Evolutionary conservation across 257 asterid genomes (phyloP).

Genomic region (Scutellaria minor): DNA sequence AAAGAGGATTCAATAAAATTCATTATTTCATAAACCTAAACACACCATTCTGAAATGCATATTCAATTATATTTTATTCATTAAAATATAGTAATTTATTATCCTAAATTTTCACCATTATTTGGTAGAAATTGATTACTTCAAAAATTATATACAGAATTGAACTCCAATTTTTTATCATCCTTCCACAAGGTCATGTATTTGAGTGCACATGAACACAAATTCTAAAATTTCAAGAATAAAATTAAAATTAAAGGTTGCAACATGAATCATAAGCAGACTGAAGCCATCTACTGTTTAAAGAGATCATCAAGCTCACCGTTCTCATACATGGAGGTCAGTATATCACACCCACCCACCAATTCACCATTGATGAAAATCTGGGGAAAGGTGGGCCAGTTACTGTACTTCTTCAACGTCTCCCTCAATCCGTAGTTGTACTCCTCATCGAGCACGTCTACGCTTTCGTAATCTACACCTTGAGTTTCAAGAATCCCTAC

Average conservation of each 20-base stretch:
- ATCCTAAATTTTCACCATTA: not conserved
- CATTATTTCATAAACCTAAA: no score
- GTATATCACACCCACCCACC: constrained; percentile 94
- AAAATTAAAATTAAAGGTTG: not conserved
- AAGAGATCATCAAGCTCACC: constrained; percentile 76
- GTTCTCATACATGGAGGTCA: constrained; percentile 87
- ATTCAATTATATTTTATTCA: no score
- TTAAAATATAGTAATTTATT: no score
- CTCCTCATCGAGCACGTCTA: constrained; percentile 92
- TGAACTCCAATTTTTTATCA: not conserved
- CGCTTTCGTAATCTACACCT: constrained; percentile 84
- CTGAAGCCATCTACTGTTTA: constrained; percentile 38
- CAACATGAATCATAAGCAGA: not conserved
- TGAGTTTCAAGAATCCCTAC: constrained; percentile 76
- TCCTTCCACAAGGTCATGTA: not conserved
- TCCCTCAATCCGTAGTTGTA: constrained; percentile 81
- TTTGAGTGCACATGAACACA: not conserved
- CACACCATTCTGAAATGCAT: no score
- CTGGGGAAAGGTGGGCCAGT: constrained; percentile 97
- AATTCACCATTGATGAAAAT: constrained; percentile 83
- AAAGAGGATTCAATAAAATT: no score
- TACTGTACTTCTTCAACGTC: constrained; percentile 82
- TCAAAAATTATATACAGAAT: not conserved
- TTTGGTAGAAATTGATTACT: not conserved
- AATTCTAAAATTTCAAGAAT: not conserved